A percentile compares a stretch with the other conserved stretches of the same genome.
These are phyloP conservation scores for Akanthomyces dipterigenus DNA, from an alignment of 2,329 filamentous ascomycete species.

Conservation along the genomic window DNA sequence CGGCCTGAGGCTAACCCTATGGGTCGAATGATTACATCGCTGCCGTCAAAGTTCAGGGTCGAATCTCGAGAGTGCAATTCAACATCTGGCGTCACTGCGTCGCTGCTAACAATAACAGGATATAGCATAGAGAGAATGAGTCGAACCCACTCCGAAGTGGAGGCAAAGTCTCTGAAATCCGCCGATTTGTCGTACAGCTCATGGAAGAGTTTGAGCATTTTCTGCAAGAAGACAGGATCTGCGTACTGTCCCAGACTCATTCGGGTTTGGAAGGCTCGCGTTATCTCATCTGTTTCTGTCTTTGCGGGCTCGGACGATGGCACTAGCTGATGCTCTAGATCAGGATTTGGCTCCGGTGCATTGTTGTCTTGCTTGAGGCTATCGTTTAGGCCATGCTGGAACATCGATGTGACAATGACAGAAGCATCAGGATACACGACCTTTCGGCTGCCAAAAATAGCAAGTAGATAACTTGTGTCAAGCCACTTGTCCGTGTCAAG, in stretches of 20 bases:
- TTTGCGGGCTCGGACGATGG: neutral
- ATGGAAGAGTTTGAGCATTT: slow-evolving; percentile 70
- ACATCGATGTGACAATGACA: slow-evolving; percentile 75
- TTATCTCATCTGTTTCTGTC: neutral
- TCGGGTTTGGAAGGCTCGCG: slow-evolving; percentile 10
- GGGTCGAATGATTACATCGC: slow-evolving; percentile 76
- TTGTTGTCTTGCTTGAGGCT: slow-evolving; percentile 49
- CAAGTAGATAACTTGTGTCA: slow-evolving; percentile 65
- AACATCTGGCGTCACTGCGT: slow-evolving; percentile 73
- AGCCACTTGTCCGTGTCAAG: slow-evolving; percentile 68
- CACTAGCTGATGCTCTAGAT: neutral
- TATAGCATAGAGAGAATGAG: slow-evolving; percentile 75
- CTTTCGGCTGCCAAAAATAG: slow-evolving; percentile 62
- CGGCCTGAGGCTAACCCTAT: slow-evolving; percentile 52
- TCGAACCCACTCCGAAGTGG: slow-evolving; percentile 74
- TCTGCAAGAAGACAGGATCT: slow-evolving; percentile 58
- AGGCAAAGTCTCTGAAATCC: slow-evolving; percentile 75
- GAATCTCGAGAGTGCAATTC: slow-evolving; percentile 83
- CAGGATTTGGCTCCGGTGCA: neutral
- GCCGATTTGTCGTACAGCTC: slow-evolving; percentile 71
- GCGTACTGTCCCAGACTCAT: neutral
- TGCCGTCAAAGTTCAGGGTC: slow-evolving; percentile 75
- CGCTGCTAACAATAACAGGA: slow-evolving; percentile 79
- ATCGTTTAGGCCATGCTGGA: slow-evolving; percentile 75
- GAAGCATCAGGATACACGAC: slow-evolving; percentile 73